Evolutionary conservation across 2,329 filamentous ascomycete species (phyloP).

Genomic region (Teratosphaeriaceae sp.): DNA sequence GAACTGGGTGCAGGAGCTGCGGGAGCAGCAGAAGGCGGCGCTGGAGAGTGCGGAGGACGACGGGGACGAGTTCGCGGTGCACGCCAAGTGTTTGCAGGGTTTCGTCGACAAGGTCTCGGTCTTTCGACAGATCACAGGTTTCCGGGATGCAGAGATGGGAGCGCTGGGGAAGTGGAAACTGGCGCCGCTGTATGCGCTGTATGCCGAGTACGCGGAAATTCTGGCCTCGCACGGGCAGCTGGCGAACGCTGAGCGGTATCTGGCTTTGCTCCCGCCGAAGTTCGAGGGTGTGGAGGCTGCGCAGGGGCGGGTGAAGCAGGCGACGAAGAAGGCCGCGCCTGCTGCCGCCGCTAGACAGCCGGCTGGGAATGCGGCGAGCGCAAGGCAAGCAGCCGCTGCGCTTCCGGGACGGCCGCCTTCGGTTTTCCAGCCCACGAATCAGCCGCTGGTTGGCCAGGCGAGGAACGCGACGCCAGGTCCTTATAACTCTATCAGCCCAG

Average conservation of each 20-base stretch:
- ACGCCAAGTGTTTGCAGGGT: constrained; percentile 78
- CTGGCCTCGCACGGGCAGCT: constrained; percentile 85
- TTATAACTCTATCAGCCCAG: constrained; percentile 33
- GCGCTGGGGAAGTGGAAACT: constrained; percentile 83
- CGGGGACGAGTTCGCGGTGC: constrained; percentile 75
- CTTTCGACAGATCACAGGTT: constrained; percentile 90
- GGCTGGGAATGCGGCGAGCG: no score
- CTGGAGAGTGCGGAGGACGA: constrained; percentile 52
- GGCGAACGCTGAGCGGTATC: constrained; percentile 79
- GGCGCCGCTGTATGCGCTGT: constrained; percentile 81
- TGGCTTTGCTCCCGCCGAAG: constrained; percentile 73
- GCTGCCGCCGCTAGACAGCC: no score
- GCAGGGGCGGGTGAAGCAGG: constrained; percentile 75
- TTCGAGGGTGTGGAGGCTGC: constrained; percentile 86
- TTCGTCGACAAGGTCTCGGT: constrained; percentile 98
- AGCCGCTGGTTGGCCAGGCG: constrained; percentile 33
- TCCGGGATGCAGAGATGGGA: constrained; percentile 68
- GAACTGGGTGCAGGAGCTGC: constrained; percentile 87
- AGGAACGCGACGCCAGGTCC: constrained; percentile 26
- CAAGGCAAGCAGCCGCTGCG: constrained; percentile 34
- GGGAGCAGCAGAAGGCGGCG: constrained; percentile 71
- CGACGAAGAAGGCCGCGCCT: constrained; percentile 53
- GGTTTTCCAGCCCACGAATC: constrained; percentile 34
- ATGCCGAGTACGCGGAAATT: constrained; percentile 94
- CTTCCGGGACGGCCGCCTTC: constrained; percentile 22